phyloP scores from a whole-genome alignment of 139 green algal species.

The Pleodorina starrii region DNA sequence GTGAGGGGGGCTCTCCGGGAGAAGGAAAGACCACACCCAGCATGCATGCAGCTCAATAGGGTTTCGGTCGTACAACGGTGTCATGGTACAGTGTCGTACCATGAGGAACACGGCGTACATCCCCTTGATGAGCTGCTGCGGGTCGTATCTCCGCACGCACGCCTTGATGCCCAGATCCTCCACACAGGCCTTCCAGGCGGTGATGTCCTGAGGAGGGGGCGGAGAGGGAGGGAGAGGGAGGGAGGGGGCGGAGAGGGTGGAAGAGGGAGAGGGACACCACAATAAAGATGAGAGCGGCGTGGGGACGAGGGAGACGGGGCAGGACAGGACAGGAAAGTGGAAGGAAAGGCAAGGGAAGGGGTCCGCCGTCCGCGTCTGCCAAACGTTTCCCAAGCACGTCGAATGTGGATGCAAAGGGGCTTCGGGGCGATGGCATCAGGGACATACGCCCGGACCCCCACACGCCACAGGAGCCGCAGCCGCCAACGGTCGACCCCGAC shows the following conservation, averaged over 20 bases:
- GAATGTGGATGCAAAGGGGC: too few species aligned
- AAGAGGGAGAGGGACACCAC: neutral
- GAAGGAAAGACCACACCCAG: too few species aligned
- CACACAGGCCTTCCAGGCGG: constrained; percentile 55
- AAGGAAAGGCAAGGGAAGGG: neutral
- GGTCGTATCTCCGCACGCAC: constrained; percentile 62
- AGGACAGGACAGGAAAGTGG: neutral
- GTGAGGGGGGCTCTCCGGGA: too few species aligned
- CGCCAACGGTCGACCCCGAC: too few species aligned
- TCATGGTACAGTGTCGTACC: neutral
- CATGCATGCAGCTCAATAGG: neutral
- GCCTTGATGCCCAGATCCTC: neutral
- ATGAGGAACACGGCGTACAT: constrained; percentile 65
- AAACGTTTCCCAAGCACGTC: too few species aligned
- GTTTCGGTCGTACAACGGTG: neutral
- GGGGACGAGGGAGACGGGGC: neutral
- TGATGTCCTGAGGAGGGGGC: constrained; percentile 48
- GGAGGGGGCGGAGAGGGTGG: neutral
- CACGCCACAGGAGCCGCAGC: too few species aligned
- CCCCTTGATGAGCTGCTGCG: constrained; percentile 75
- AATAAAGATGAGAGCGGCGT: neutral
- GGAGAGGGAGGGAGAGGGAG: neutral
- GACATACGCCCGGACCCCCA: too few species aligned
- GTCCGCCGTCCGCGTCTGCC: too few species aligned
- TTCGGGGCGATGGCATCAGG: too few species aligned